Conservation (phyloP, 768 basidiomycete species). For the Pleurotus citrinopileatus region DNA sequence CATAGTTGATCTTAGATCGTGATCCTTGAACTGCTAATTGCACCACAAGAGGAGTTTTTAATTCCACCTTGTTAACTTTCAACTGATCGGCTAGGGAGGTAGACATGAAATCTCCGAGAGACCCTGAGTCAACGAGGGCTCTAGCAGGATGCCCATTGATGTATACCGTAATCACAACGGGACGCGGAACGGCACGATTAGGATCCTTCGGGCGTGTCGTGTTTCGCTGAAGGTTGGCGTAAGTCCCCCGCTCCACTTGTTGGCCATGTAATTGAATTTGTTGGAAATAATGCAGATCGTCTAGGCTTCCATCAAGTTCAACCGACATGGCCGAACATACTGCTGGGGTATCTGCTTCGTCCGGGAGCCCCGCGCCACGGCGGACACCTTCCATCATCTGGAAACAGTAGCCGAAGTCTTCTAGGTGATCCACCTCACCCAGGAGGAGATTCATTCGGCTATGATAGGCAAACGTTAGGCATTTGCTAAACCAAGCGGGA, state of each 20-base stretch:
- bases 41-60: slow-evolving; percentile 29
- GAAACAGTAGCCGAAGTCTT: neutral
- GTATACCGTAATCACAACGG: slow-evolving; percentile 24
- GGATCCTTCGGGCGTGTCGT: slow-evolving; percentile 11
- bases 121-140: slow-evolving; percentile 35
- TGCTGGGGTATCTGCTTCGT: too few relatives aligned
- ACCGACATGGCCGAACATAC: neutral
- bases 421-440: too few relatives aligned
- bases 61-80: slow-evolving; percentile 18
- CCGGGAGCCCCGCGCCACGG: neutral
- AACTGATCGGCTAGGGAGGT: slow-evolving; percentile 32
- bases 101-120: slow-evolving; percentile 36
- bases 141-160: slow-evolving; percentile 28
- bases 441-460: neutral
- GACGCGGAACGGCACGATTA: slow-evolving; percentile 21
- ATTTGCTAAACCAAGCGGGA: neutral
- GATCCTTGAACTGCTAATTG: slow-evolving; percentile 39
- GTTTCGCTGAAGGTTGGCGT: slow-evolving; percentile 11
- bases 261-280: neutral
- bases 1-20: slow-evolving; percentile 28
- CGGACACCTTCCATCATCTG: neutral
- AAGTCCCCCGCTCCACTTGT: neutral
- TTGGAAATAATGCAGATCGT: neutral
- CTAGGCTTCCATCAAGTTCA: neutral
- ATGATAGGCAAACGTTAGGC: neutral